phyloP scores from a whole-genome alignment of 2,329 filamentous ascomycete genomes.

The Talaromyces albobiverticillius region DNA sequence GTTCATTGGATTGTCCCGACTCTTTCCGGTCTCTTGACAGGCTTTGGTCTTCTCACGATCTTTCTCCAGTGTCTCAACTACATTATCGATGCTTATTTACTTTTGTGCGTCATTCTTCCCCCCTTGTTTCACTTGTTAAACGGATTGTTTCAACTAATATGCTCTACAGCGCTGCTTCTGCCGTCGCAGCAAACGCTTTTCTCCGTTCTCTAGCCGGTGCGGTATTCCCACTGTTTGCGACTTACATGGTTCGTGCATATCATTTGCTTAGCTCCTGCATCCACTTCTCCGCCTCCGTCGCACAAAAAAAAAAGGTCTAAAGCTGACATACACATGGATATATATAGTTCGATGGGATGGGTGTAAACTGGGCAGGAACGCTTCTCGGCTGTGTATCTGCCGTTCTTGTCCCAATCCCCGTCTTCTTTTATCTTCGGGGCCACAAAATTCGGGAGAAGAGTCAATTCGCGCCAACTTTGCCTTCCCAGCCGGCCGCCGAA shows the following conservation, averaged over 20 bases:
- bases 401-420: conserved; percentile 36
- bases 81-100: conserved; percentile 36
- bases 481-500: conserved; percentile 4
- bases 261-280: neutral
- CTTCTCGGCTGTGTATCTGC: conserved; percentile 36
- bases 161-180: conserved; percentile 44
- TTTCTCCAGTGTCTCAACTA: conserved; percentile 49
- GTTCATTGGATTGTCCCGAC: conserved; percentile 43
- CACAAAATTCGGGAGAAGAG: conserved; percentile 30
- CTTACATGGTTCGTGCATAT: conserved; percentile 25
- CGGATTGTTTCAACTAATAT: conserved; percentile 1
- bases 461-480: conserved; percentile 31
- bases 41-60: conserved; percentile 47
- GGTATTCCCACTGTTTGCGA: conserved; percentile 36
- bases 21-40: conserved; percentile 42
- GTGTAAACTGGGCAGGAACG: conserved; percentile 34
- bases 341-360: conserved; percentile 21
- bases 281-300: neutral
- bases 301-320: neutral
- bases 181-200: conserved; percentile 51
- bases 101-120: conserved; percentile 23
- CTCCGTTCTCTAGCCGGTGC: conserved; percentile 42
- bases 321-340: neutral
- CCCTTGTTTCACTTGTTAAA: neutral
- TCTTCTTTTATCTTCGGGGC: conserved; percentile 35